Evolutionary conservation across 2,329 filamentous ascomycete species (phyloP), one percentile per base, ranked within the genome.

Genomic region (Chrysoporthe cubensis): DNA sequence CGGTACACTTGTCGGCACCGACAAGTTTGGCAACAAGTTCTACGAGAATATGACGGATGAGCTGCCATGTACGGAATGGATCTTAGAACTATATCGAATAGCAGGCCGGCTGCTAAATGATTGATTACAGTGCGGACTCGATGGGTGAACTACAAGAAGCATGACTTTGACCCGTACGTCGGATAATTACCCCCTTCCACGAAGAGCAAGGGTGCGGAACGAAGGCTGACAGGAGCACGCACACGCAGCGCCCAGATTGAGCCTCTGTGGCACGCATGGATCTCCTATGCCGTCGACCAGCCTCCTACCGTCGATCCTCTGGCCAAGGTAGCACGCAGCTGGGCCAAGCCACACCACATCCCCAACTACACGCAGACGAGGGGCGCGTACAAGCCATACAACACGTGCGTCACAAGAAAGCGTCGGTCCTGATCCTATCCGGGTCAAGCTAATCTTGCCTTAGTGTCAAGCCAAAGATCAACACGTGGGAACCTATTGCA

Each of bases 251-350:
- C 88, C 68, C 93, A 97, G 65, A 92, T 97, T 75, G 95, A 98
- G 81, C 94, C 95, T 62, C 92, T 95, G 80, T 99, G 96, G 96
- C 96, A 98, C 82, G 93, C 92, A 42, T 99, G 96, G 96, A 94
- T 99, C 74, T 93, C 93, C 72, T 98, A 99, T 82, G 84, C 90
- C 81, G 90, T 97, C 75, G 94, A 98, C 80, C 91, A 92, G 80
- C 89, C 95, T 48, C 96, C 96, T 1, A 87, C 85, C 48, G 81
- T 91, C 76, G 96, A 99, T 78, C 83, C 89, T 64, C 79, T 96
- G 71, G 76, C 96, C 71, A 86, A 89, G 74, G 85, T 88, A 73
- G 80, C 88, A 59, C 87, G 93, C 71, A 79, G 84, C 48, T 98
- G 94, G 91, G 94, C 97, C 78, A 85, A 89, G 69, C 84, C 85